A percentile compares a stretch with the other conserved stretches of the same genome.
phyloP scores from a whole-genome alignment of 805 yeast genomes.

The Debaryomyces tyrocola region DNA sequence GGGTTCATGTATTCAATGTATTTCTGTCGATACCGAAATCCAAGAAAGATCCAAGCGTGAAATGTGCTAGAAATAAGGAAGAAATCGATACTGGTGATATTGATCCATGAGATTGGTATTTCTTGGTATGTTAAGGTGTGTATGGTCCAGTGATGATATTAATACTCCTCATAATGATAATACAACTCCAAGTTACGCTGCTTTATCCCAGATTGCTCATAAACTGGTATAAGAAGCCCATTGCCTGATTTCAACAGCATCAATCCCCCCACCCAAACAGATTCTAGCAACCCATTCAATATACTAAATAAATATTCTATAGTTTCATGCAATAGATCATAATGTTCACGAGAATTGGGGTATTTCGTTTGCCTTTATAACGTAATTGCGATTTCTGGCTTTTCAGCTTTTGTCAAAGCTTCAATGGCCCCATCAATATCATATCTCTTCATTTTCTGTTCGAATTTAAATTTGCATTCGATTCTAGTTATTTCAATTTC shows the following conservation, averaged over 20 bases:
- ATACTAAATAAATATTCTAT: too few relatives aligned
- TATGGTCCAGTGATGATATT: conserved; percentile 20
- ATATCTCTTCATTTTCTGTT: conserved; percentile 44
- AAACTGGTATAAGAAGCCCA: conserved; percentile 34
- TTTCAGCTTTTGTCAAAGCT: conserved; percentile 44
- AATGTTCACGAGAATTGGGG: too few relatives aligned
- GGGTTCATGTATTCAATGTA: conserved; percentile 78
- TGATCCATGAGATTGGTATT: conserved; percentile 94
- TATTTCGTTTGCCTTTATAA: too few relatives aligned
- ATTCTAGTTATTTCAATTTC: conserved; percentile 48
- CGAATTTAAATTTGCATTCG: conserved; percentile 58
- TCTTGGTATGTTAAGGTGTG: too few relatives aligned
- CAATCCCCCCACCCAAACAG: conserved; percentile 9
- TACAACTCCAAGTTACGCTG: conserved; percentile 35
- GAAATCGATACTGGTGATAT: conserved; percentile 32
- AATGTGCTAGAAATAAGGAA: conserved; percentile 9
- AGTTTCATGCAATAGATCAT: too few relatives aligned
- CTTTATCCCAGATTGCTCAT: conserved; percentile 54
- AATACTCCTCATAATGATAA: not conserved
- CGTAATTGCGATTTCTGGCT: conserved; percentile 14
- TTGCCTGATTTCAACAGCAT: conserved; percentile 18
- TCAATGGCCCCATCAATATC: conserved; percentile 54
- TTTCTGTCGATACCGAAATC: conserved; percentile 63
- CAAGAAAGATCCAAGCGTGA: conserved; percentile 3
- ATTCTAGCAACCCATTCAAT: conserved; percentile 4